Percentiles rank a stretch among this genome's conserved stretches.
These are phyloP conservation scores for Secale cereale DNA, from an alignment of 176 grass and related monocot genomes.

Conservation along the genomic window DNA sequence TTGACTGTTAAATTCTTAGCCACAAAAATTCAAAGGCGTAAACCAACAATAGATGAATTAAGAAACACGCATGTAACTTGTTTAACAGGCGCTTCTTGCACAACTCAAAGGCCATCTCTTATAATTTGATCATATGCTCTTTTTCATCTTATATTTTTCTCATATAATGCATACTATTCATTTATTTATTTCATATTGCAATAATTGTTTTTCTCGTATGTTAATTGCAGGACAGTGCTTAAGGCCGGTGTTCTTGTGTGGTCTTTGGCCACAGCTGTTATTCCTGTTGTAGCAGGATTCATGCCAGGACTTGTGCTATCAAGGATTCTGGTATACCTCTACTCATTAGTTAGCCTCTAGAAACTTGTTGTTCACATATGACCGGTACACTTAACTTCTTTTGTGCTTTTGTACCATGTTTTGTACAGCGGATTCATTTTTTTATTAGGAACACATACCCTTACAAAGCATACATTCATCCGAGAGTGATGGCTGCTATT, in stretches of 20 bases:
- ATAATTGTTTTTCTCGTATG: conserved; percentile 13
- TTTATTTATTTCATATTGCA: conserved; percentile 1
- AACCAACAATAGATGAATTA: neutral
- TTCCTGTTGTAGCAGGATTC: conserved; percentile 77
- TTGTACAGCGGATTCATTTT: neutral
- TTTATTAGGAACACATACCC: neutral
- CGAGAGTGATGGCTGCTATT: neutral
- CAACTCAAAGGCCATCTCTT: neutral
- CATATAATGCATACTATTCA: neutral
- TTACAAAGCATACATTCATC: neutral
- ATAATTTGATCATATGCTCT: neutral
- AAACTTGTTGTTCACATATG: conserved; percentile 7
- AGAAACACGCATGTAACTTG: neutral
- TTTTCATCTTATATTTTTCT: conserved; percentile 9
- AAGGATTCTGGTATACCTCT: conserved; percentile 77
- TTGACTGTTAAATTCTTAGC: neutral
- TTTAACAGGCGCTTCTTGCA: neutral
- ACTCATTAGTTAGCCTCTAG: conserved; percentile 9
- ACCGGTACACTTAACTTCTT: neutral
- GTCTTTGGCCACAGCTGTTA: conserved; percentile 78
- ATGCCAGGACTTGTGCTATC: conserved; percentile 90
- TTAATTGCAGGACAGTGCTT: conserved; percentile 78
- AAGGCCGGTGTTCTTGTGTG: conserved; percentile 73
- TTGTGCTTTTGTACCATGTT: neutral
- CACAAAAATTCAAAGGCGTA: neutral